Evolutionary conservation across 2,329 filamentous ascomycete species (phyloP).

Genomic region (Penicillium brevicompactum): DNA sequence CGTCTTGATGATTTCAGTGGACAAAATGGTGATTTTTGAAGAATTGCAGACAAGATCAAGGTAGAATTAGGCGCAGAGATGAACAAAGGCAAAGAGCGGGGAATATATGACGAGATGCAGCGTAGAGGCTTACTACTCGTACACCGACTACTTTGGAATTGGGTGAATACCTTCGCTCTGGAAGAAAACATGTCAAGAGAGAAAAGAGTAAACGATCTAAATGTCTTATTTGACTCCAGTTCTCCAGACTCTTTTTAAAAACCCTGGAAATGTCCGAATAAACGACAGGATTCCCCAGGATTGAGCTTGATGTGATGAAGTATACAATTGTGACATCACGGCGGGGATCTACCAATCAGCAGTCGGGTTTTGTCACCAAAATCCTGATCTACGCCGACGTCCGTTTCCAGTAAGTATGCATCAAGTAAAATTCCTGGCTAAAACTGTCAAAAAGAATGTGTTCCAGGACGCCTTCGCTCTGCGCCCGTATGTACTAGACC

Average conservation of each 20-base stretch:
- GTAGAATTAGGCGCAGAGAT: neutral
- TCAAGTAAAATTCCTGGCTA: neutral
- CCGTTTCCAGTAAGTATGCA: neutral
- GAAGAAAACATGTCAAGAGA: neutral
- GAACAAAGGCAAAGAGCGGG: neutral
- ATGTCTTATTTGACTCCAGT: neutral
- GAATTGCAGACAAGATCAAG: neutral
- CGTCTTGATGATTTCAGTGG: slow-evolving; percentile 1
- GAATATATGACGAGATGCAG: slow-evolving; percentile 7
- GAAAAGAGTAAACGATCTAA: neutral
- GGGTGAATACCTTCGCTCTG: neutral
- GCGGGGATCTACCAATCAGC: slow-evolving; percentile 16
- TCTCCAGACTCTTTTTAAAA: neutral
- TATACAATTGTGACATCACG: slow-evolving; percentile 20
- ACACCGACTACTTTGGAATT: neutral
- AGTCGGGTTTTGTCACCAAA: slow-evolving; percentile 15
- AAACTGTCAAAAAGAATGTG: slow-evolving; percentile 3
- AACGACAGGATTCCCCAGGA: neutral
- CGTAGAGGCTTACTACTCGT: neutral
- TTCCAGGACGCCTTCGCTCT: slow-evolving; percentile 13
- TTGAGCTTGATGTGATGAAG: neutral
- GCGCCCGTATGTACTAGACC: neutral
- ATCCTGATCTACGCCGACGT: slow-evolving; percentile 1
- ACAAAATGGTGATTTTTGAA: neutral
- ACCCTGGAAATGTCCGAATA: neutral